Percentiles rank a stretch among this genome's conserved stretches.
phyloP scores from a whole-genome alignment of 1,139 yeast genomes.

The Hanseniaspora uvarum region DNA sequence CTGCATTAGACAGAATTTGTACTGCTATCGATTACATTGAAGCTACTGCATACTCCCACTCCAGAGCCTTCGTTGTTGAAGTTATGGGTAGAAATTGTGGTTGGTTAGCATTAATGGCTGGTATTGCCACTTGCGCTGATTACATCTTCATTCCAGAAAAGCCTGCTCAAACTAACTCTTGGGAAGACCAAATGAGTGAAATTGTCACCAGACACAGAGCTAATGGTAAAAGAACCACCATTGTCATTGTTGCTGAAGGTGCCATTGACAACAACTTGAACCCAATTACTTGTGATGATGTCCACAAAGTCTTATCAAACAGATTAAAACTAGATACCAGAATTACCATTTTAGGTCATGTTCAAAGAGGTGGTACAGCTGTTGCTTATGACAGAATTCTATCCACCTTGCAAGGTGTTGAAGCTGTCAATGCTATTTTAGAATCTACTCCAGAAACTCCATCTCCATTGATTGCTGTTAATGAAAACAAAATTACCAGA shows the following conservation, averaged over 20 bases:
- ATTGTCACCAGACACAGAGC: slow-evolving; percentile 65
- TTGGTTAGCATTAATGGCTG: slow-evolving; percentile 95
- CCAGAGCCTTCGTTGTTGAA: slow-evolving; percentile 94
- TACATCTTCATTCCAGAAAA: slow-evolving; percentile 86
- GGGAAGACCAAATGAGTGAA: slow-evolving; percentile 70
- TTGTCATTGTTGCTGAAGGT: slow-evolving; percentile 95
- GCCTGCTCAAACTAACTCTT: slow-evolving; percentile 55
- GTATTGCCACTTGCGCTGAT: slow-evolving; percentile 91
- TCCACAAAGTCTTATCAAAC: slow-evolving; percentile 66
- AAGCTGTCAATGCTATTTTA: slow-evolving; percentile 87
- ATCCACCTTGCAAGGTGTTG: slow-evolving; percentile 95
- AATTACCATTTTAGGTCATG: slow-evolving; percentile 91
- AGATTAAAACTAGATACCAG: slow-evolving; percentile 81
- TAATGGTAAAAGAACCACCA: slow-evolving; percentile 85
- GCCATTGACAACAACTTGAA: slow-evolving; percentile 76
- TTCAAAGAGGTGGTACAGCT: slow-evolving; percentile 97
- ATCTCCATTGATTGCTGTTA: slow-evolving; percentile 86
- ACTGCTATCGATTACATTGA: slow-evolving; percentile 91
- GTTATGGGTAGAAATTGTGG: slow-evolving; percentile 99
- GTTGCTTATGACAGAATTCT: slow-evolving; percentile 84
- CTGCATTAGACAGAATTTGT: slow-evolving; percentile 86
- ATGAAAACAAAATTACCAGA: slow-evolving; percentile 77
- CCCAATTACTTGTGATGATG: slow-evolving; percentile 71
- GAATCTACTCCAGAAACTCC: slow-evolving; percentile 84
- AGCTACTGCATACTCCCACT: slow-evolving; percentile 93